phyloP scores from a whole-genome alignment of 2,329 filamentous ascomycete species.

The Fusarium guadeloupense region DNA sequence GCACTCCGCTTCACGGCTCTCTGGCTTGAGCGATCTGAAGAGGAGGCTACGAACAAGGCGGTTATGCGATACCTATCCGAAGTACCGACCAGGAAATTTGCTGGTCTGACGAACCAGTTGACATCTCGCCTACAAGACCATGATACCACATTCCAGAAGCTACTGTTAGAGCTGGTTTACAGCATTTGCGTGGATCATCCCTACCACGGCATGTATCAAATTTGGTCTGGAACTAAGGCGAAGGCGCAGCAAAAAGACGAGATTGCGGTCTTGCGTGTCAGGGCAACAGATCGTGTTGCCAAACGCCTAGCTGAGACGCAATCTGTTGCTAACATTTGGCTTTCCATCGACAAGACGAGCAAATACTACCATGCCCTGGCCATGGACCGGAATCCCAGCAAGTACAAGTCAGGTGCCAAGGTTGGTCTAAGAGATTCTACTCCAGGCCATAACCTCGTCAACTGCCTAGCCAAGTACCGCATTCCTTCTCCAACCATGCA shows the following conservation, averaged over 20 bases:
- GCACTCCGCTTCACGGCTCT: constrained; percentile 91
- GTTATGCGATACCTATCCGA: constrained; percentile 74
- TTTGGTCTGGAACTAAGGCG: constrained; percentile 82
- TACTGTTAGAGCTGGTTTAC: constrained; percentile 77
- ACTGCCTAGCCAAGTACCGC: constrained; percentile 68
- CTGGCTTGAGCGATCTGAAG: constrained; percentile 89
- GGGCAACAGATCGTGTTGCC: constrained; percentile 75
- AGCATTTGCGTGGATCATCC: constrained; percentile 93
- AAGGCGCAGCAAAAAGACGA: constrained; percentile 77
- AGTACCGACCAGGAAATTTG: constrained; percentile 93
- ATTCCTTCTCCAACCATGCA: constrained; percentile 92
- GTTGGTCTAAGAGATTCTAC: constrained; percentile 70
- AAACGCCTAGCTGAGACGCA: constrained; percentile 66
- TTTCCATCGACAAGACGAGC: constrained; percentile 77
- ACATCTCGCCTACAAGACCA: constrained; percentile 88
- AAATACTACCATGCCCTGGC: constrained; percentile 72
- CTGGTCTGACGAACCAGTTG: constrained; percentile 91
- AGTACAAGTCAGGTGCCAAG: constrained; percentile 74
- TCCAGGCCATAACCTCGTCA: constrained; percentile 70
- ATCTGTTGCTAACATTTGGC: constrained; percentile 67
- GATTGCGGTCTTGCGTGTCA: constrained; percentile 75
- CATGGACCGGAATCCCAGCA: constrained; percentile 68
- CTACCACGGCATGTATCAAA: constrained; percentile 96
- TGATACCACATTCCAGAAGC: constrained; percentile 75
- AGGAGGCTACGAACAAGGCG: constrained; percentile 77